Evolutionary conservation across 306 rosid species (phyloP).

Genomic region (Pueraria montana): DNA sequence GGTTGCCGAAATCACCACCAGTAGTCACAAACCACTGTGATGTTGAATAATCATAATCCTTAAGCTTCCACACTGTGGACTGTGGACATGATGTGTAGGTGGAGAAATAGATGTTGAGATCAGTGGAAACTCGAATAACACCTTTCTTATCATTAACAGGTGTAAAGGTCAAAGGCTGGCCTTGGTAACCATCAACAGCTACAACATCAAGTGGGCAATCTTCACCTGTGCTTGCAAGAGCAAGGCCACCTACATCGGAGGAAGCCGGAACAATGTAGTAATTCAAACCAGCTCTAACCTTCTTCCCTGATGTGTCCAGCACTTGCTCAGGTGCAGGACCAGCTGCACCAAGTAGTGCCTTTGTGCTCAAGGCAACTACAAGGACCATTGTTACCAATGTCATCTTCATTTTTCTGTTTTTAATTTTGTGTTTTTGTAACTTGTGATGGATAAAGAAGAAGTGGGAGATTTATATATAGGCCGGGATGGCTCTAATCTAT

Average conservation of each 20-base stretch:
- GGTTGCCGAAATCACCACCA: too few relatives aligned
- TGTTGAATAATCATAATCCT: too few relatives aligned
- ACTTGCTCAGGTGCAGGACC: too few relatives aligned
- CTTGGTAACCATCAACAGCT: conserved; percentile 61
- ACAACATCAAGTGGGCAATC: conserved; percentile 63
- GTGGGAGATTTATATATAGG: background rate
- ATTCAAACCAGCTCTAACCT: conserved; percentile 30
- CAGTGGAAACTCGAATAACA: conserved; percentile 6
- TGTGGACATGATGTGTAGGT: too few relatives aligned
- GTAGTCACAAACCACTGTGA: too few relatives aligned
- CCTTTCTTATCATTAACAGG: conserved; percentile 17
- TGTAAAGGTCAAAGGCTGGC: too few relatives aligned
- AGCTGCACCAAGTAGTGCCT: background rate
- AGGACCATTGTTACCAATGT: conserved; percentile 1
- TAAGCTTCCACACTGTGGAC: too few relatives aligned
- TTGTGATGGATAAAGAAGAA: background rate
- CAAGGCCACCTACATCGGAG: conserved; percentile 54
- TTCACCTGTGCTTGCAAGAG: conserved; percentile 34
- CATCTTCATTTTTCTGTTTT: conserved; percentile 1
- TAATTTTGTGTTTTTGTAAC: background rate
- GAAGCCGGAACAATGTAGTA: conserved; percentile 51
- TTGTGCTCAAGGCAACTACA: background rate
- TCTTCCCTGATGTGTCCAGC: conserved; percentile 47
- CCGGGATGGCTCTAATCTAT: too few relatives aligned
- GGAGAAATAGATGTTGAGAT: conserved; percentile 42